These are phyloP conservation scores for Salix koriyanagi DNA, from an alignment of 345 rosid genomes.

Conservation along the genomic window DNA sequence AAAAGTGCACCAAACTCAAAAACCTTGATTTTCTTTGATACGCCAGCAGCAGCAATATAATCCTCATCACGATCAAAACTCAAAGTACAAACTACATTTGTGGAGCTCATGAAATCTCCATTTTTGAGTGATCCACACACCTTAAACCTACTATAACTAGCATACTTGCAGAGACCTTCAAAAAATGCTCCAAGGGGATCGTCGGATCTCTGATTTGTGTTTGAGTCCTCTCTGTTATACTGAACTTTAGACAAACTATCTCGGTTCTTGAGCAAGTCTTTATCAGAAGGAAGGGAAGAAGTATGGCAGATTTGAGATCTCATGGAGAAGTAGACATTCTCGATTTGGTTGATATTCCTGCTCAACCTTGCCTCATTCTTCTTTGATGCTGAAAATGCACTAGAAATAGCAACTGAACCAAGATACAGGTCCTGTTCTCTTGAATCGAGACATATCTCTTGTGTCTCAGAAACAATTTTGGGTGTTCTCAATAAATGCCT, in stretches of 20 bases:
- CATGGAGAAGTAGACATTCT: slow-evolving; percentile 71
- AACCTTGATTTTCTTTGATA: slow-evolving; percentile 86
- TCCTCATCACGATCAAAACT: slow-evolving; percentile 82
- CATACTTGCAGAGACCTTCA: slow-evolving; percentile 87
- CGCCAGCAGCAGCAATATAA: slow-evolving; percentile 90
- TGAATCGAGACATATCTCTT: slow-evolving; percentile 13
- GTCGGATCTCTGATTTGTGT: slow-evolving; percentile 7
- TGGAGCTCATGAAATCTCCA: slow-evolving; percentile 61
- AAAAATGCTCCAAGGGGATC: slow-evolving; percentile 72
- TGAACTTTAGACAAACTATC: neutral
- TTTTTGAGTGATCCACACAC: slow-evolving; percentile 63
- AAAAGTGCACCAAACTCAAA: slow-evolving; percentile 70
- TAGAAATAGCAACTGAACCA: slow-evolving; percentile 10
- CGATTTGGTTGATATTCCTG: slow-evolving; percentile 59
- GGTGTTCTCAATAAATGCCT: slow-evolving; percentile 32
- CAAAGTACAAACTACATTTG: slow-evolving; percentile 85
- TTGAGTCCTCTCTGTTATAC: slow-evolving; percentile 36
- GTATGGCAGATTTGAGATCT: slow-evolving; percentile 50
- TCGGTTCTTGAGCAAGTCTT: slow-evolving; percentile 4
- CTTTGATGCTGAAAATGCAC: slow-evolving; percentile 18
- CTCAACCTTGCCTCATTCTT: slow-evolving; percentile 25
- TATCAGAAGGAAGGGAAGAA: neutral
- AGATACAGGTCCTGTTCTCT: slow-evolving; percentile 19
- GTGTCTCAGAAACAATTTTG: slow-evolving; percentile 24
- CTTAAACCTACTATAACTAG: slow-evolving; percentile 67